Evolutionary conservation across 2,329 filamentous ascomycete species (phyloP), one percentile per base, ranked within the genome.

Genomic region (Ceratocystis ficicola): DNA sequence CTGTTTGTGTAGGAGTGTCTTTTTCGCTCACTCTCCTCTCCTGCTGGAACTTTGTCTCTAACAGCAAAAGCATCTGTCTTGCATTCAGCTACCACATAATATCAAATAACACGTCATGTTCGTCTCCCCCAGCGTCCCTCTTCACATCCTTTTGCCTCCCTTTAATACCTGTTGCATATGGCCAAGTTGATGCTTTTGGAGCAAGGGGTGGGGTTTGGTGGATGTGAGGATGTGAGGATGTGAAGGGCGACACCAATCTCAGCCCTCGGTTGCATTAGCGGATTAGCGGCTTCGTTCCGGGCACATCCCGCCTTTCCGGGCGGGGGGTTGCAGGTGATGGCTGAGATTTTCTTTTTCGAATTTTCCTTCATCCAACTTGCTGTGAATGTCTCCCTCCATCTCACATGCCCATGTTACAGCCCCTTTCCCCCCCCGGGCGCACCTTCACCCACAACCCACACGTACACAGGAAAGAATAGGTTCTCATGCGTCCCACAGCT

Each of bases 101-200:
- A 36, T 36, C n/a, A 59, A 59, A 41, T 3, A 32, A 59, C 55
- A 59, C 55, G 55, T 59, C 55, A 59, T 30, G 25, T 59, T 59
- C 12, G 20, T 30, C 25, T 10, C 28, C 17, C n/a, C 55, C 17
- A 17, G 12, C 10, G 12, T 59, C 50, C 50, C 50, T 17, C 12
- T 8, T 59, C 5, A 36, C 28, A 15, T 8, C 28, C 55, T 32
- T 17, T 17, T 25, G 3, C 12, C 15, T 36, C 25, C 32, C 55
- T 59, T 30, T 59, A n/a, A 17, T 32, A 36, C 28, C 20, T 52
- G 20, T 4, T 25, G 48, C 15, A 8, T 52, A 17, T 25, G 48
- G 20, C 10, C 8, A 52, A 25, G 20, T 20, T 28, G 25, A 10
- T 25, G 22, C 22, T 25, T 10, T 28, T 25, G 48, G 25, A 6